These are phyloP conservation scores for Suillus decipiens DNA, from an alignment of 768 basidiomycete species.

Conservation along the genomic window DNA sequence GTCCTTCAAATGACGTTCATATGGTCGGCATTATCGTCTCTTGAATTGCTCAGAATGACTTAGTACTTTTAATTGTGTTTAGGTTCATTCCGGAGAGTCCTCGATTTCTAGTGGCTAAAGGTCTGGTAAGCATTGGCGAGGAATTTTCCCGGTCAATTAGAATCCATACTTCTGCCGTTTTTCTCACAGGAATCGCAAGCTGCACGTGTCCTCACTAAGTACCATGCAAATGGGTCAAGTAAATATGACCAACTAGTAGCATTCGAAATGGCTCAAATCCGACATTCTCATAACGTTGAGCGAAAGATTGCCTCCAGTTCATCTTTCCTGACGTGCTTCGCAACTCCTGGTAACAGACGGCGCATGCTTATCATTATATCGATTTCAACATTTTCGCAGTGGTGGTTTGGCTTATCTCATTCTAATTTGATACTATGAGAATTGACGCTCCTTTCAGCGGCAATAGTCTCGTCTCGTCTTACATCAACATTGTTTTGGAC, in stretches of 20 bases:
- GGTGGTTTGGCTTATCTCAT: constrained; percentile 49
- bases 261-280: constrained; percentile 64
- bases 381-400: constrained; percentile 72
- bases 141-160: background rate
- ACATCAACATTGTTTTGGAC: constrained; percentile 68
- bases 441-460: constrained; percentile 39
- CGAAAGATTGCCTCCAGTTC: constrained; percentile 50
- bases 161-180: background rate
- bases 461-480: constrained; percentile 72
- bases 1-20: constrained; percentile 54
- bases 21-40: constrained; percentile 40
- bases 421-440: background rate
- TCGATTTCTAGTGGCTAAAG: constrained; percentile 64
- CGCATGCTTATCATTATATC: constrained; percentile 69
- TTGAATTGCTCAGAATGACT: background rate
- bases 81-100: constrained; percentile 73
- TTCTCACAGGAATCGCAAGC: constrained; percentile 55
- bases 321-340: constrained; percentile 53
- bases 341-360: constrained; percentile 66
- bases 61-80: constrained; percentile 4
- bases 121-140: constrained; percentile 41
- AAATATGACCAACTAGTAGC: constrained; percentile 57
- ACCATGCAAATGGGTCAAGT: constrained; percentile 65
- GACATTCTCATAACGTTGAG: constrained; percentile 66
- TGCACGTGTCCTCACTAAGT: constrained; percentile 60